Percentiles rank a stretch among this genome's conserved stretches.
These are phyloP conservation scores for Jamesozyma lodderae DNA, from an alignment of 805 yeast species.

Conservation along the genomic window DNA sequence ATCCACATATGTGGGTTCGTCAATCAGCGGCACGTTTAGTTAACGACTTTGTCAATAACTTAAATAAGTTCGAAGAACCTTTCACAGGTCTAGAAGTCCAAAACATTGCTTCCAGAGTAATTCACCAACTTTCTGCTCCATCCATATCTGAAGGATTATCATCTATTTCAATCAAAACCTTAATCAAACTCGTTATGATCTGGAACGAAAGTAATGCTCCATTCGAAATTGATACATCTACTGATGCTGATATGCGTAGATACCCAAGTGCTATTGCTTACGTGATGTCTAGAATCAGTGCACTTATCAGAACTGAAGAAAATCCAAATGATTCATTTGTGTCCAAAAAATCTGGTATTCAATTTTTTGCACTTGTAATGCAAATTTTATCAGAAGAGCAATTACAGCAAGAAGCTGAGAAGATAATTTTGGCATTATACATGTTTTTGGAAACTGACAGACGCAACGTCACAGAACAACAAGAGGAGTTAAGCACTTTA, in stretches of 20 bases:
- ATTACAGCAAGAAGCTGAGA: slow-evolving; percentile 37
- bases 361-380: slow-evolving; percentile 55
- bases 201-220: slow-evolving; percentile 47
- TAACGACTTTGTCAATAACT: slow-evolving; percentile 41
- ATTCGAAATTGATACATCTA: slow-evolving; percentile 29
- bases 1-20: slow-evolving; percentile 91
- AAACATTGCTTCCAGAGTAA: slow-evolving; percentile 52
- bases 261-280: slow-evolving; percentile 23
- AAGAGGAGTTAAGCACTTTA: slow-evolving; percentile 42
- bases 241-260: slow-evolving; percentile 16
- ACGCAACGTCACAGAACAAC: slow-evolving; percentile 30
- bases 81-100: slow-evolving; percentile 47
- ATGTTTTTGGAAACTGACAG: slow-evolving; percentile 37
- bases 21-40: slow-evolving; percentile 52
- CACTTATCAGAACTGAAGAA: slow-evolving; percentile 58
- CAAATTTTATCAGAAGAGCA: slow-evolving; percentile 41
- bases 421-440: slow-evolving; percentile 46
- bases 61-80: slow-evolving; percentile 24
- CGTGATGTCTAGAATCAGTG: slow-evolving; percentile 51
- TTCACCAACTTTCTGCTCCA: slow-evolving; percentile 81
- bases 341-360: slow-evolving; percentile 62
- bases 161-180: slow-evolving; percentile 53
- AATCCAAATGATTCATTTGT: slow-evolving; percentile 42
- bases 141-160: slow-evolving; percentile 54
- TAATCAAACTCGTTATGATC: slow-evolving; percentile 47